Evolutionary conservation across 257 asterid species (phyloP).

Genomic region (Capsicum pubescens): DNA sequence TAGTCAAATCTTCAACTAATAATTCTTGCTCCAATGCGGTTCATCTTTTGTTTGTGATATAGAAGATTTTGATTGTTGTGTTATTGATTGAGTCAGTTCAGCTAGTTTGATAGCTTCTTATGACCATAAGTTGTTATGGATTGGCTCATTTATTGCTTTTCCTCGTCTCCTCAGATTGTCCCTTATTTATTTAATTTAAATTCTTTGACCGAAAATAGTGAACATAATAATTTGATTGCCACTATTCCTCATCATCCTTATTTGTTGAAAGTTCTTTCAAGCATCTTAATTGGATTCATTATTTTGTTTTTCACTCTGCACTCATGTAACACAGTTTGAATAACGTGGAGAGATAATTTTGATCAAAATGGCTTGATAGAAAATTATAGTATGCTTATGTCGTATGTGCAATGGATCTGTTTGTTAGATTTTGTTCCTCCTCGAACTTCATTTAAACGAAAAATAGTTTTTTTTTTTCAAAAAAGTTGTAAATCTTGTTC

Average conservation of each 20-base stretch:
- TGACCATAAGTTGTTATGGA: conserved; percentile 6
- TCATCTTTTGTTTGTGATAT: neutral
- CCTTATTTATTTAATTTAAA: neutral
- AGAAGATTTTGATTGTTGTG: neutral
- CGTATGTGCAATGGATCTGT: conserved; percentile 26
- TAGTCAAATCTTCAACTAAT: neutral
- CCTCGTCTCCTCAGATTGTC: neutral
- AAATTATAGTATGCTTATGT: conserved; percentile 14
- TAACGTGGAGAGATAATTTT: neutral
- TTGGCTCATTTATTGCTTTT: neutral
- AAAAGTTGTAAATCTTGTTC: conserved; percentile 2
- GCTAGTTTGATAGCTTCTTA: neutral
- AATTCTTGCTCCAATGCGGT: neutral
- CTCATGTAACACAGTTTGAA: neutral
- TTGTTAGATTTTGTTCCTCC: neutral
- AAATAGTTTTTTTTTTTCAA: neutral
- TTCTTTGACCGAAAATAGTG: conserved; percentile 5
- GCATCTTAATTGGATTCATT: neutral
- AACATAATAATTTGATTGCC: neutral
- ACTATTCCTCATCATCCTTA: neutral
- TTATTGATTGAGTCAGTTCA: conserved; percentile 10
- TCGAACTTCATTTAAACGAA: neutral
- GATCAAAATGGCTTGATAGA: neutral
- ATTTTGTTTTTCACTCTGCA: neutral
- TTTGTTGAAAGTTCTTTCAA: neutral